Evolutionary conservation across 345 rosid species (phyloP).

Genomic region (Eucalyptus virginea): DNA sequence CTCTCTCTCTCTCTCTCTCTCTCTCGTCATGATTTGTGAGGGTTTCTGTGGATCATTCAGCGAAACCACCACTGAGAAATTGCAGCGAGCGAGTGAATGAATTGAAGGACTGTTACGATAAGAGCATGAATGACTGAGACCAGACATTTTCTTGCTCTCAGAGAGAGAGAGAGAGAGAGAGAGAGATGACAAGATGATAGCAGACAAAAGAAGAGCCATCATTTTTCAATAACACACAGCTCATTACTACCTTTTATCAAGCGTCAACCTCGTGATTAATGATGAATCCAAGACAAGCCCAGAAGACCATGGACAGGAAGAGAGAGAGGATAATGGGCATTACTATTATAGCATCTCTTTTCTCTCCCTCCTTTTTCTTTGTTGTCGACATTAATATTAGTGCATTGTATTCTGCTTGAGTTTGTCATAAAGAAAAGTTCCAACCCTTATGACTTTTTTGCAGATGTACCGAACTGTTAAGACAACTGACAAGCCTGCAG

Average conservation of each 20-base stretch:
- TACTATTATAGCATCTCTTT: neutral
- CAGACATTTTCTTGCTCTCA: slow-evolving; percentile 15
- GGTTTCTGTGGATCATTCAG: neutral
- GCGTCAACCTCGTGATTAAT: slow-evolving; percentile 59
- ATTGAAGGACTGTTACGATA: slow-evolving; percentile 14
- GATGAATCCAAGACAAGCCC: slow-evolving; percentile 14
- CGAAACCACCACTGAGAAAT: slow-evolving; percentile 24
- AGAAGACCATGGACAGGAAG: neutral
- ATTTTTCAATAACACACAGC: slow-evolving; percentile 66
- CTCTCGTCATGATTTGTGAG: neutral
- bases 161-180: neutral
- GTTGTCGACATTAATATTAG: neutral
- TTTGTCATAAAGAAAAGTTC: neutral
- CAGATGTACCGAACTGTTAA: slow-evolving; percentile 94
- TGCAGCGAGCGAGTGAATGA: slow-evolving; percentile 13
- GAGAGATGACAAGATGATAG: neutral
- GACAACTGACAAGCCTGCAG: slow-evolving; percentile 78
- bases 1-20: neutral
- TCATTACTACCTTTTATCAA: slow-evolving; percentile 2
- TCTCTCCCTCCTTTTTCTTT: neutral
- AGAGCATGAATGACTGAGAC: neutral
- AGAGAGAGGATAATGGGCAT: neutral
- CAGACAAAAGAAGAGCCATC: slow-evolving; percentile 54
- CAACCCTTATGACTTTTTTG: neutral
- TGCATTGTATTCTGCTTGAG: neutral